phyloP scores from a whole-genome alignment of 768 basidiomycete species.

The Daedalea quercina region DNA sequence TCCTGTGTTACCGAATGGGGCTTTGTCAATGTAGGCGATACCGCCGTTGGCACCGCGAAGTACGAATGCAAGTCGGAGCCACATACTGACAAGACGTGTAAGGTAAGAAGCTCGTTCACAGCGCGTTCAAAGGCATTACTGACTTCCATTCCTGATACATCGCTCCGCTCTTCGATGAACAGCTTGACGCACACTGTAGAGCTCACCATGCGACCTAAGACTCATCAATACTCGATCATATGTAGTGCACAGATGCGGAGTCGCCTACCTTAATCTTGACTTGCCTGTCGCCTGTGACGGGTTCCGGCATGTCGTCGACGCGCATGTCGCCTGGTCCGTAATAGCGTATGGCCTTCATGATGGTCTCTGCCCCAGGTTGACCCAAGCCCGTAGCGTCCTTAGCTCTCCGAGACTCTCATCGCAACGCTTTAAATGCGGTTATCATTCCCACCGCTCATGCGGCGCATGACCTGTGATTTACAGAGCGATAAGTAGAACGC shows the following conservation, averaged over 20 bases:
- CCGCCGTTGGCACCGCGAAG: slow-evolving; percentile 18
- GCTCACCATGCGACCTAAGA: slow-evolving; percentile 12
- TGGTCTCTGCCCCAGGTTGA: neutral
- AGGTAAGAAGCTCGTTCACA: neutral
- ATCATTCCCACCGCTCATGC: no score
- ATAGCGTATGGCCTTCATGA: slow-evolving; percentile 40
- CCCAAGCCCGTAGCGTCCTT: no score
- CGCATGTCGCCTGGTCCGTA: slow-evolving; percentile 38
- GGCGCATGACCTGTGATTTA: no score
- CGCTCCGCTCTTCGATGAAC: neutral
- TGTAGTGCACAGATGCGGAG: no score
- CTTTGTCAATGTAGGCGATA: slow-evolving; percentile 24
- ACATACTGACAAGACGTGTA: no score
- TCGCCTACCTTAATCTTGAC: slow-evolving; percentile 37
- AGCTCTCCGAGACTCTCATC: no score
- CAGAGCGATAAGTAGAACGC: no score
- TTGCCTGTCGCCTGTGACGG: slow-evolving; percentile 27
- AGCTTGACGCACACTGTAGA: slow-evolving; percentile 4
- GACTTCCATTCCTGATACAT: slow-evolving; percentile 14
- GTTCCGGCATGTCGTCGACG: slow-evolving; percentile 36
- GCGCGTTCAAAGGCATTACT: neutral
- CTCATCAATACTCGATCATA: neutral
- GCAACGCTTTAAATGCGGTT: no score
- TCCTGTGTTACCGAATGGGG: slow-evolving; percentile 34
- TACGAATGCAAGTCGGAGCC: slow-evolving; percentile 44